Evolutionary conservation across 1,284 basidiomycete genomes (phyloP), one percentile per base, ranked within the genome.

Genomic region (Heliocybe sulcata): DNA sequence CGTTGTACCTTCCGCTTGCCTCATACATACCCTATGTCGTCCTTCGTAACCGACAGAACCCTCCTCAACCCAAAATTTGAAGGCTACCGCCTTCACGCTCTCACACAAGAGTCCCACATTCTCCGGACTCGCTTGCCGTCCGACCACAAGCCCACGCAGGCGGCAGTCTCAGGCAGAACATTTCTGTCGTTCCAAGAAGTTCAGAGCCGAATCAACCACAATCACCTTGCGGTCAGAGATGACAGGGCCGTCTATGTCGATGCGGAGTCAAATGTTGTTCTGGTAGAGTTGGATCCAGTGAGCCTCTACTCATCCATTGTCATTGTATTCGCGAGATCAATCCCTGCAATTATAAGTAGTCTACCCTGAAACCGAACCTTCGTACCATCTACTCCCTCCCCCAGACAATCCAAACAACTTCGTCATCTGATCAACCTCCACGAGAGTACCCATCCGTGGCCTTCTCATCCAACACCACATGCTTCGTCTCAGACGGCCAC

Each of bases 41-140:
- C 57, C n/a, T 77, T 79, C 57, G 61, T 64, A 19, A 72, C 74
- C 2, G 66, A 71, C 25, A 73, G 72, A 26, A 59, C 69, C 33
- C 74, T 92, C 2, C 69, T 89, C n/a, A 92, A 92, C 61, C 82
- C 87, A 2, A 88, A 87, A 60, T 94, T 94, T 58, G 90, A 94
- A 60, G 86, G 87, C 1, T 94, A 94, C 69, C 90, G 83, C 64
- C 76, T 94, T 35, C 75, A 83, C 56, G 71, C 80, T 11, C 69
- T 87, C 35, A 65, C 74, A 8, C 81, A 85, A 60, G 79, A 83
- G 26, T 70, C 80, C 11, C 69, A 72, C 10, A 75, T 88, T 22
- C 68, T 69, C 16, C 76, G 78, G 25, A 78, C 77, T 65, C 65
- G 67, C 16, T 74, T 90, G 8, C 38, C 38, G 6, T 42, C 38